phyloP scores from a whole-genome alignment of 805 yeast species.

The Starmerella scarabaei region DNA sequence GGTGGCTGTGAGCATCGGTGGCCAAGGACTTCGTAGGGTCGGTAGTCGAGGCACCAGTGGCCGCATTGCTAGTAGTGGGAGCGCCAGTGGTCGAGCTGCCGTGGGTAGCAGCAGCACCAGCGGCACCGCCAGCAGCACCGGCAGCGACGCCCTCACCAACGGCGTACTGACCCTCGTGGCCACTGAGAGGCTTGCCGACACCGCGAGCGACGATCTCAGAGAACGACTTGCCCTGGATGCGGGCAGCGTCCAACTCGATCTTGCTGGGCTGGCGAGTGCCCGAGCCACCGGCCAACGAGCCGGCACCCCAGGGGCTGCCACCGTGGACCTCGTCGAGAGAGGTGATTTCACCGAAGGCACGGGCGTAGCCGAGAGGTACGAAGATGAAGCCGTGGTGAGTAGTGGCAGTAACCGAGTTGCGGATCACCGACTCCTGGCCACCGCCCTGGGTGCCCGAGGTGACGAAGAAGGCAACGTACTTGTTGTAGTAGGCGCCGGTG shows the following conservation, averaged over 20 bases:
- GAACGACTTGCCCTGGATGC: slow-evolving; percentile 56
- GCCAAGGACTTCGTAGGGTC: too few species aligned
- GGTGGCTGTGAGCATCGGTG: too few species aligned
- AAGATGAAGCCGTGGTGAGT: slow-evolving; percentile 72
- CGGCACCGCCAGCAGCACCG: slow-evolving; percentile 8
- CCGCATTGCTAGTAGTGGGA: neutral
- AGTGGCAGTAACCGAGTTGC: slow-evolving; percentile 49
- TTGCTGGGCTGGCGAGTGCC: slow-evolving; percentile 59
- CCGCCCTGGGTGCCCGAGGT: slow-evolving; percentile 70
- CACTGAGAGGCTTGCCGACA: slow-evolving; percentile 4
- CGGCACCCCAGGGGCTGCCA: slow-evolving; percentile 80
- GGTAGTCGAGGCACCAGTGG: slow-evolving; percentile 10
- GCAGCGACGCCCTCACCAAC: slow-evolving; percentile 3
- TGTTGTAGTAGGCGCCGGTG: slow-evolving; percentile 54
- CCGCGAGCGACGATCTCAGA: slow-evolving; percentile 30
- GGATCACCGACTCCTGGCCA: slow-evolving; percentile 63
- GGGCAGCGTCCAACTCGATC: slow-evolving; percentile 51
- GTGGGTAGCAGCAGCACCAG: slow-evolving; percentile 9
- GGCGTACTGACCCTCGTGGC: neutral
- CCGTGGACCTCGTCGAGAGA: slow-evolving; percentile 59
- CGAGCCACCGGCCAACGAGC: slow-evolving; percentile 61
- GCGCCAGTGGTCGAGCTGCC: neutral
- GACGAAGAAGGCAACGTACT: slow-evolving; percentile 59
- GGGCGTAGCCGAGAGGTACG: slow-evolving; percentile 69
- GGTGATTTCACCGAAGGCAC: slow-evolving; percentile 40